These are phyloP conservation scores for Ulmus americana DNA, from an alignment of 331 rosid species.

Conservation along the genomic window DNA sequence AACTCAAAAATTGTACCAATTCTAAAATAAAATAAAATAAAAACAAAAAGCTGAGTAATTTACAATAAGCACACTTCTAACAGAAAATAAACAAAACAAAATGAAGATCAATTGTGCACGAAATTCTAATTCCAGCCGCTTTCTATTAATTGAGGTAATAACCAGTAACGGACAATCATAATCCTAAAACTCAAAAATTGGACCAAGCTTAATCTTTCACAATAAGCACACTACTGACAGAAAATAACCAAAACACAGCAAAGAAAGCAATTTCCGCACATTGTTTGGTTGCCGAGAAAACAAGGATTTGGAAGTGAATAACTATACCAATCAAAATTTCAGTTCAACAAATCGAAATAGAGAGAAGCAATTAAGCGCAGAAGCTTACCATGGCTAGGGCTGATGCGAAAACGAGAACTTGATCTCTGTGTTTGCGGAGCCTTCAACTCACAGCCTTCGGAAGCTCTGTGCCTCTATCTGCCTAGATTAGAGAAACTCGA, in stretches of 20 bases:
- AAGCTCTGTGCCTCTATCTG: not conserved
- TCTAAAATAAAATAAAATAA: not conserved
- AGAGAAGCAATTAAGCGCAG: not conserved
- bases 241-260: not conserved
- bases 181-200: too few species aligned
- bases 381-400: conserved; percentile 22
- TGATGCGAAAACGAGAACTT: not conserved
- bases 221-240: too few species aligned
- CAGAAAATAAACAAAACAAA: too few species aligned
- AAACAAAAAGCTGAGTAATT: not conserved
- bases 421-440: not conserved
- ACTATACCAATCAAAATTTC: not conserved
- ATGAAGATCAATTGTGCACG: too few species aligned
- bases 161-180: too few species aligned
- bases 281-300: conserved; percentile 12
- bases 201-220: too few species aligned
- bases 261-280: not conserved
- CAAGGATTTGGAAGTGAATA: not conserved
- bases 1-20: not conserved
- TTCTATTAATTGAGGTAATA: too few species aligned
- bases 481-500: too few species aligned
- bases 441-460: not conserved
- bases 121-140: too few species aligned
- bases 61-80: too few species aligned
- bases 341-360: not conserved